A percentile compares a stretch with the other conserved stretches of the same genome.
Evolutionary conservation across 1,284 basidiomycete genomes (phyloP).

Genomic region (Pascua guehoae): DNA sequence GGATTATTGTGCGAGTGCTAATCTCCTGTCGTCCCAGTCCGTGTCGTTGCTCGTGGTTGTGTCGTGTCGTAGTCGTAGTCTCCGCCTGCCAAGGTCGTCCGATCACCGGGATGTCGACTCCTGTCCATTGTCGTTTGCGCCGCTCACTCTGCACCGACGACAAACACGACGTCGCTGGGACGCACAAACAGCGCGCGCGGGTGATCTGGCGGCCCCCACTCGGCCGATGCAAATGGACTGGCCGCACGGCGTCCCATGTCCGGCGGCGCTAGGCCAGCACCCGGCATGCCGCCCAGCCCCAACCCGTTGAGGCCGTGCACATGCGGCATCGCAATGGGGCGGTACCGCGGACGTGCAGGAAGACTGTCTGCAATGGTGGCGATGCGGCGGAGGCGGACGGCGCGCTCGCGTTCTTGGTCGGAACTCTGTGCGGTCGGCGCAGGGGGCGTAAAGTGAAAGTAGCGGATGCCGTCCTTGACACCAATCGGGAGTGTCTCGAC

Average conservation of each 20-base stretch:
- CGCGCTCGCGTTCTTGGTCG: constrained; percentile 3
- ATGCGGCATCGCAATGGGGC: no score
- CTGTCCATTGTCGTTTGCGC: no score
- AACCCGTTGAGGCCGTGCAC: neutral
- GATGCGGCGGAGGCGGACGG: constrained; percentile 21
- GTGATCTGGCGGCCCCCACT: constrained; percentile 17
- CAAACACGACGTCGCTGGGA: constrained; percentile 40
- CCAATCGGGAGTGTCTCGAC: constrained; percentile 29
- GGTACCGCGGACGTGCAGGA: neutral
- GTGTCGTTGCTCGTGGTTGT: no score
- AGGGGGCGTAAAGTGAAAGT: constrained; percentile 31
- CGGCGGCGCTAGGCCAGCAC: neutral
- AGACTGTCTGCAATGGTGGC: constrained; percentile 24
- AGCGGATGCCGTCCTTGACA: constrained; percentile 26
- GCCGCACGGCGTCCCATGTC: constrained; percentile 1
- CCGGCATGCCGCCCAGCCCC: constrained; percentile 5
- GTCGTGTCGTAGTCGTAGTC: no score
- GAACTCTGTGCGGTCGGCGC: neutral
- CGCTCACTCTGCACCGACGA: constrained; percentile 32
- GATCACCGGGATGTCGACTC: no score
- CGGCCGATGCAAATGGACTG: constrained; percentile 19
- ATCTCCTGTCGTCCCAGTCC: no score
- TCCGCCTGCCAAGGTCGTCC: no score
- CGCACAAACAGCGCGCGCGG: constrained; percentile 39
- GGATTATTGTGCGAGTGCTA: no score